Evolutionary conservation across 2,329 filamentous ascomycete species (phyloP), one percentile per base, ranked within the genome.

Genomic region (Lecanicillium sp.): DNA sequence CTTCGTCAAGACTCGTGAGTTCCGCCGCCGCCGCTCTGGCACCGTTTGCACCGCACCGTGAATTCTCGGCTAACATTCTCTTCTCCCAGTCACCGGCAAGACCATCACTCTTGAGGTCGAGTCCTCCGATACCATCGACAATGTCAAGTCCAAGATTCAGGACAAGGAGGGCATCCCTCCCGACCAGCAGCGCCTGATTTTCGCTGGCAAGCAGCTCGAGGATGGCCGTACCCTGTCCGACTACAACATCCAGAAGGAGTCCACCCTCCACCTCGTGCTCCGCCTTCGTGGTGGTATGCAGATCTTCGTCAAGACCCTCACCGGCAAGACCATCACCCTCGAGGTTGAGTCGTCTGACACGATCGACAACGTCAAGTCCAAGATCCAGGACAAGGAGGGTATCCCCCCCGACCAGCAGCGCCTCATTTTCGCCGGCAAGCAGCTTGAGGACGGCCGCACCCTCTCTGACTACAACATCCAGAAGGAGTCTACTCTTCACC

Each of bases 381-480:
- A 96, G 80, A 96, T 96, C 36, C 90, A 96, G 70, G 90, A 96
- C 63, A 96, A 96, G 81, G 90, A 96, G 70, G 90, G 90, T 21
- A 96, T 96, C 45, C 90, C 90, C 35, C 90, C 90, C 8, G 90
- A 95, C 64, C 90, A 96, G 69, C 90, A 96, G 74, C 90, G 90
- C 59, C 69, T 96, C 56, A 96, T 95, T 65, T 96, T 96, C 58
- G 90, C 90, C 42, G 90, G 90, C 49, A 96, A 96, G 79, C 90
- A 96, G 67, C 81, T 95, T 10, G 90, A 96, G 68, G 90, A 96
- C 58, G 90, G 90, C 54, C 88, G 90, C 46, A 95, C 90, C 23
- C 76, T 95, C 0, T 84, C 80, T 52, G 90, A 95, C 67, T 95
- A 95, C 80, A 95, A 95, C 73, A 95, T 95, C 45, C 90, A 95